Percentiles rank a stretch among this genome's conserved stretches.
These are phyloP conservation scores for Eucalyptus virginea DNA, from an alignment of 345 rosid genomes.

Conservation along the genomic window DNA sequence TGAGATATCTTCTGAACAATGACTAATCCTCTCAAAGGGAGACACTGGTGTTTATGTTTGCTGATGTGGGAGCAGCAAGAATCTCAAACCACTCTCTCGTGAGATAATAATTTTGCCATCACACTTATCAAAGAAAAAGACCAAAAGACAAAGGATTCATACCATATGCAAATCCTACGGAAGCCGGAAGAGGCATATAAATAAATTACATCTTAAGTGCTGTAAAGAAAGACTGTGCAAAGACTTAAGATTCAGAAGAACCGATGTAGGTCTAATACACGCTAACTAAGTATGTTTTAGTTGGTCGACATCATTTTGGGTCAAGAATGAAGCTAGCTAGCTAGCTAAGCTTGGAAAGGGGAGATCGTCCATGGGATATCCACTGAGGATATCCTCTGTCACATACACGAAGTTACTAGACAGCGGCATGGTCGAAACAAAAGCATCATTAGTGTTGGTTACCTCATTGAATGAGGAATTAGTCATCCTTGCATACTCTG, in stretches of 20 bases:
- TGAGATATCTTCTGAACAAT: neutral
- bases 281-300: neutral
- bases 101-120: neutral
- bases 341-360: neutral
- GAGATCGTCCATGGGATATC: neutral
- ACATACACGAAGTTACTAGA: neutral
- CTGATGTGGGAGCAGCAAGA: neutral
- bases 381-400: neutral
- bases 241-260: neutral
- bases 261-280: neutral
- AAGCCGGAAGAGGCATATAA: neutral
- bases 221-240: neutral
- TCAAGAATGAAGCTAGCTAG: neutral
- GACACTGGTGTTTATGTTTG: neutral
- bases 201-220: neutral
- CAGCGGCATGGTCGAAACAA: neutral
- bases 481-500: neutral
- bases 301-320: neutral
- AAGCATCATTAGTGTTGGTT: neutral
- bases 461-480: neutral
- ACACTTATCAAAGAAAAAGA: neutral
- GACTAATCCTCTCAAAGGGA: neutral
- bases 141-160: neutral
- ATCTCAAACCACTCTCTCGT: neutral
- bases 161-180: neutral